These are phyloP conservation scores for Penicillium aurantiogriseum DNA, from an alignment of 2,329 filamentous ascomycete species.

Conservation along the genomic window DNA sequence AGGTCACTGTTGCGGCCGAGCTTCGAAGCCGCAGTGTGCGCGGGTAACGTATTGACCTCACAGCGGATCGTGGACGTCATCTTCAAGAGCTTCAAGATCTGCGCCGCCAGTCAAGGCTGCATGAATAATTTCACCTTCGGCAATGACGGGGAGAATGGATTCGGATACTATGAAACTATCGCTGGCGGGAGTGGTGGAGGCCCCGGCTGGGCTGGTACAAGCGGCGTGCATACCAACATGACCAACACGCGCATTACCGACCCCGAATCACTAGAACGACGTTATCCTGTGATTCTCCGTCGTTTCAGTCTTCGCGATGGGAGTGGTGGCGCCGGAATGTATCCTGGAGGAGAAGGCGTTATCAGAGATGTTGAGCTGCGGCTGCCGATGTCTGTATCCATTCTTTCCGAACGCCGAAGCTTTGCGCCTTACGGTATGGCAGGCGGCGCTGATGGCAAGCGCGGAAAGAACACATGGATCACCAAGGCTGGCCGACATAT, in stretches of 20 bases:
- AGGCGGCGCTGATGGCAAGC: conserved; percentile 71
- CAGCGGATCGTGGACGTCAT: conserved; percentile 77
- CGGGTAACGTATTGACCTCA: conserved; percentile 71
- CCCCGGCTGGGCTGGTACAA: conserved; percentile 67
- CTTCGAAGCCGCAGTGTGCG: conserved; percentile 69
- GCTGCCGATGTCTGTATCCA: conserved; percentile 70
- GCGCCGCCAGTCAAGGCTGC: conserved; percentile 70
- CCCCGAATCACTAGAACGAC: conserved; percentile 71
- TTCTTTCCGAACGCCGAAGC: conserved; percentile 69
- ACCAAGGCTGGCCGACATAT: conserved; percentile 1
- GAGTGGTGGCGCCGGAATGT: conserved; percentile 63
- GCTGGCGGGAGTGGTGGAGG: conserved; percentile 73
- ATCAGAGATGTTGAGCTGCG: conserved; percentile 77
- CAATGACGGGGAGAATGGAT: conserved; percentile 34
- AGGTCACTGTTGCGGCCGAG: conserved; percentile 69
- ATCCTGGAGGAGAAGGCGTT: conserved; percentile 70
- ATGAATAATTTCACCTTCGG: conserved; percentile 52
- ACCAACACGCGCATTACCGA: conserved; percentile 82
- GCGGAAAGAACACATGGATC: conserved; percentile 81
- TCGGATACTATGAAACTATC: conserved; percentile 81
- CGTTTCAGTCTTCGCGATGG: conserved; percentile 64
- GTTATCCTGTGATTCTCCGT: conserved; percentile 70
- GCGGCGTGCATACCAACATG: conserved; percentile 76
- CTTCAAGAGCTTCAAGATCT: conserved; percentile 70
- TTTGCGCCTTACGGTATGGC: conserved; percentile 73